Base-by-base conservation (phyloP, 495 filamentous ascomycete species). In the Cercophora newfieldiana region DNA sequence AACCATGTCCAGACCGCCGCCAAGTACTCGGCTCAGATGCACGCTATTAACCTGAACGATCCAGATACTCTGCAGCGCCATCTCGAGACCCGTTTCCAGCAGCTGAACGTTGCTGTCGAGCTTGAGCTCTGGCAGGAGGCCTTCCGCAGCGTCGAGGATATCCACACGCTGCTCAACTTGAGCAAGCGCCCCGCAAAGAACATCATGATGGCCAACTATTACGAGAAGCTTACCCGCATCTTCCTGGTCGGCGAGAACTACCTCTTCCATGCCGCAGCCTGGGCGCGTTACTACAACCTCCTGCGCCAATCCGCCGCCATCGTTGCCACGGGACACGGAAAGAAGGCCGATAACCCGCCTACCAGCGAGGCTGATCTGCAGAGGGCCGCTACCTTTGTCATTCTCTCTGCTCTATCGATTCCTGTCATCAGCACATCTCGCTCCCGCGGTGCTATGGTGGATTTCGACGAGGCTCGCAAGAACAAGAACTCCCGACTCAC, bases 151-250 rank as follows among this genome's bases (percentile, higher is more conserved):
- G 93, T 99, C 59, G 95, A 99, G 79, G 95, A 99, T 79, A 99
- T 98, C 71, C 95, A 99, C 80, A 97, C 92, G n/a, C 88, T 99
- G 65, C 87, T 99, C 68, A 98, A 89, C 84, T 86, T 98, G 66
- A 98, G 95, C 91, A 99, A 99, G 87, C 91, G 94, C 58, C 94
- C 93, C 47, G 90, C 95, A n/a, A 97, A 97, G 89, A 97, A 97
- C 78, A 85, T 97, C 68, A 97, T 98, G 94, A 99, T 99, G 95
- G 95, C 96, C 78, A 99, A 98, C 81, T 99, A 99, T 87, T 99
- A 98, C 81, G 96, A 99, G 85, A 97, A 97, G 80, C 86, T 99
- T 59, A 97, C 95, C 44, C 88, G 93, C 55, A 99, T 99, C 75
- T 99, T 99, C 85, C 87, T 99, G 47, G 96, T 98, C 69, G 96